phyloP scores from a whole-genome alignment of 2,329 filamentous ascomycete genomes.

The Colletotrichum trifolii region DNA sequence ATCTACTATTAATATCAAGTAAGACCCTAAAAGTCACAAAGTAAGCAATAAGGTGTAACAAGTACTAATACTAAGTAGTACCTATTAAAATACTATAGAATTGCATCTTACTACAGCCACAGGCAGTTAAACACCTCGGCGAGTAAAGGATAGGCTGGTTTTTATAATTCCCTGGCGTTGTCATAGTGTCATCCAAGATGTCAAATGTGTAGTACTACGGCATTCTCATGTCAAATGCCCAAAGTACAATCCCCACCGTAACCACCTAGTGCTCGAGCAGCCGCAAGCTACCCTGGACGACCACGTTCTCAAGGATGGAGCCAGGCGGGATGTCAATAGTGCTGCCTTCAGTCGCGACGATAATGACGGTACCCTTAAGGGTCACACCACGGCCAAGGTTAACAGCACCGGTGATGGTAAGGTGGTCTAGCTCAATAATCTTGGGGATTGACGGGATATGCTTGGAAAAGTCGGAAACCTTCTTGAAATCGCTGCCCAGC shows the following conservation, averaged over 20 bases:
- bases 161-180: slow-evolving; percentile 25
- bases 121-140: slow-evolving; percentile 20
- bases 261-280: slow-evolving; percentile 70
- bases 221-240: slow-evolving; percentile 20
- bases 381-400: slow-evolving; percentile 96
- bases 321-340: slow-evolving; percentile 98
- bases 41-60: neutral
- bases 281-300: slow-evolving; percentile 95
- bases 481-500: slow-evolving; percentile 99
- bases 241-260: slow-evolving; percentile 27
- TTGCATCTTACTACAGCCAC: slow-evolving; percentile 18
- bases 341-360: slow-evolving; percentile 96
- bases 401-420: slow-evolving; percentile 97
- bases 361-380: slow-evolving; percentile 98
- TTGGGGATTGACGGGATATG: slow-evolving; percentile 88
- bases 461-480: slow-evolving; percentile 96
- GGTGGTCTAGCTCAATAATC: slow-evolving; percentile 91
- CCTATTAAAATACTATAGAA: slow-evolving; percentile 35
- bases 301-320: slow-evolving; percentile 97
- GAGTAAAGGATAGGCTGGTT: slow-evolving; percentile 16
- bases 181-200: slow-evolving; percentile 24
- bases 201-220: slow-evolving; percentile 7
- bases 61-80: slow-evolving; percentile 16
- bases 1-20: no score
- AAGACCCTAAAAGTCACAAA: no score